Evolutionary conservation across 257 asterid genomes (phyloP).

Genomic region (Nicotiana undulata): DNA sequence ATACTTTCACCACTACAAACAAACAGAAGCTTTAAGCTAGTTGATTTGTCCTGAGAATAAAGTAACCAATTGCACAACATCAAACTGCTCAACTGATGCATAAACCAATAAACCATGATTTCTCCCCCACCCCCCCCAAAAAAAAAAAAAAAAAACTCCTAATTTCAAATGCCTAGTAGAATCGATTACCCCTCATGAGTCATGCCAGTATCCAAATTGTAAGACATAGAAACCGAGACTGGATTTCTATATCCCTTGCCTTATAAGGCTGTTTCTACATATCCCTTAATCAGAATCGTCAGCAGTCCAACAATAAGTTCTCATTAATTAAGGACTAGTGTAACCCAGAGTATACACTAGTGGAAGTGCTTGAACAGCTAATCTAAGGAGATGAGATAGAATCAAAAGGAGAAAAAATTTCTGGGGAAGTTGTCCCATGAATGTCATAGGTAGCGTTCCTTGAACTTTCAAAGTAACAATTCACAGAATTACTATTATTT

Average conservation of each 20-base stretch:
- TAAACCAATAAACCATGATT: neutral
- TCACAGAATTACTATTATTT: neutral
- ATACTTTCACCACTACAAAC: slow-evolving; percentile 90
- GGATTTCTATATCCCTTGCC: neutral
- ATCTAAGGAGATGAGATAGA: neutral
- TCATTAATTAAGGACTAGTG: neutral
- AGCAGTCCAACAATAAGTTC: neutral
- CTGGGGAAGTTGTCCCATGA: neutral
- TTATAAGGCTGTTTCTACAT: neutral
- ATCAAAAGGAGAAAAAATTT: neutral
- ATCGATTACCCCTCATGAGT: neutral
- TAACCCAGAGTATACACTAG: neutral
- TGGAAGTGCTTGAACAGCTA: neutral
- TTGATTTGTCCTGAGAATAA: neutral
- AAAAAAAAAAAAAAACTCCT: no score
- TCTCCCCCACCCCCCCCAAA: neutral
- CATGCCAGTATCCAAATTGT: neutral
- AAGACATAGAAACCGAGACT: neutral
- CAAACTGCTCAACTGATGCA: neutral
- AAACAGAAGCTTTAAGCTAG: slow-evolving; percentile 7
- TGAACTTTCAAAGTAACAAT: neutral
- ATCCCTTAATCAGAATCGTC: neutral
- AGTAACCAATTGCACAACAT: neutral
- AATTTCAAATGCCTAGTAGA: neutral
- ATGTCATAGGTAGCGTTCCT: neutral